Conservation (phyloP, 352 stramenopile species). For the Pythium rhizo-oryzae region DNA sequence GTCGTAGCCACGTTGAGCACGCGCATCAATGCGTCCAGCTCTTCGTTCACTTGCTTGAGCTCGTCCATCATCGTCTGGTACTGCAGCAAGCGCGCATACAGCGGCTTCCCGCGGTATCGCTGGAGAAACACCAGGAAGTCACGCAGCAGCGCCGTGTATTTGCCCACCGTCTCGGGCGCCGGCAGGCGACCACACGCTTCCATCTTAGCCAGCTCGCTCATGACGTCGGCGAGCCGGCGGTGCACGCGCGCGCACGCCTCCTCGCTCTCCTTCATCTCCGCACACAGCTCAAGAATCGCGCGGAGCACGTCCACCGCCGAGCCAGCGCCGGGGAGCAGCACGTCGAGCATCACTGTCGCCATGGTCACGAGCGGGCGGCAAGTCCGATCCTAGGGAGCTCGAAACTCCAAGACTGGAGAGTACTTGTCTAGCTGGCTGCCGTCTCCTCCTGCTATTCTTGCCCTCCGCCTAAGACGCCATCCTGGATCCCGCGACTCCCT, state of each 20-base stretch:
- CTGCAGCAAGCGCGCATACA: background rate
- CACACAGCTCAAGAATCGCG: background rate
- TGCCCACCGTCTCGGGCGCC: background rate
- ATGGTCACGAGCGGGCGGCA: too few species aligned
- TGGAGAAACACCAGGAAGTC: background rate
- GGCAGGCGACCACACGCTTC: background rate
- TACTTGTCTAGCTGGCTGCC: too few species aligned
- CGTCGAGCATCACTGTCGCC: background rate
- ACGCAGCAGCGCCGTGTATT: background rate
- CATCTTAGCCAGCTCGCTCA: background rate
- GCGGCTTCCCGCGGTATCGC: background rate
- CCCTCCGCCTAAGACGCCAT: too few species aligned
- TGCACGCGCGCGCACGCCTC: background rate
- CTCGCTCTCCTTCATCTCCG: background rate
- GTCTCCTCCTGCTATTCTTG: too few species aligned
- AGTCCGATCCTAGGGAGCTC: too few species aligned
- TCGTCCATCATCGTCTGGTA: background rate
- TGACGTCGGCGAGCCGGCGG: background rate
- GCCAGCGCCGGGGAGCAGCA: background rate
- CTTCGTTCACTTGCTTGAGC: too few species aligned
- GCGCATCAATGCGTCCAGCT: too few species aligned
- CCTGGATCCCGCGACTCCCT: too few species aligned
- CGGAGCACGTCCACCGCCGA: background rate
- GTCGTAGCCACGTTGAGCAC: too few species aligned
- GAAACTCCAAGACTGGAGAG: too few species aligned